These are phyloP conservation scores for Erodium trifolium DNA, from an alignment of 441 rosid species.

Conservation along the genomic window DNA sequence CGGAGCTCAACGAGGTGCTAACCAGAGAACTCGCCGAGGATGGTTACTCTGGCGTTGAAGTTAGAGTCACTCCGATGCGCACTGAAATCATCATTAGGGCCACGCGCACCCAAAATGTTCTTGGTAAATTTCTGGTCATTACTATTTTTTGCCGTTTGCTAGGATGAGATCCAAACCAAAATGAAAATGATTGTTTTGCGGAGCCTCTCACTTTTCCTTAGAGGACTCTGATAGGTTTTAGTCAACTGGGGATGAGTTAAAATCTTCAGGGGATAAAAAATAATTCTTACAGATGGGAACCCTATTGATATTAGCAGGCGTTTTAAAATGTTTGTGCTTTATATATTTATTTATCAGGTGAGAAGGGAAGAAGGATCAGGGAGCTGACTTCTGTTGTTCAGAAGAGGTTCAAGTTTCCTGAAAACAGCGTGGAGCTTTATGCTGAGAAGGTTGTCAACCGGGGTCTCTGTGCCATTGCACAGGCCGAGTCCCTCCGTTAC, in stretches of 20 bases:
- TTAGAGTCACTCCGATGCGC: slow-evolving; percentile 7
- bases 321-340: too few species aligned
- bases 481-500: slow-evolving; percentile 23
- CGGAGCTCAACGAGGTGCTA: slow-evolving; percentile 22
- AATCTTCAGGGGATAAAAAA: too few species aligned
- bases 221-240: too few species aligned
- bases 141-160: not conserved
- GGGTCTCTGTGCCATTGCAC: slow-evolving; percentile 23
- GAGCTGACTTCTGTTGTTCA: slow-evolving; percentile 23
- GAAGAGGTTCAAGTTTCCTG: slow-evolving; percentile 21
- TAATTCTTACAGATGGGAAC: too few species aligned
- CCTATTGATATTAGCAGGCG: not conserved
- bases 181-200: too few species aligned
- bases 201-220: too few species aligned
- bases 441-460: slow-evolving; percentile 21
- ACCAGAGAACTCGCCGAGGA: slow-evolving; percentile 23
- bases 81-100: slow-evolving; percentile 9
- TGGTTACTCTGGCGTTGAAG: slow-evolving; percentile 15
- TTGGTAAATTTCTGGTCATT: slow-evolving; percentile 4
- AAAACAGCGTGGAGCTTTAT: slow-evolving; percentile 22
- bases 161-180: too few species aligned
- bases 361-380: slow-evolving; percentile 21
- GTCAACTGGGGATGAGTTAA: too few species aligned
- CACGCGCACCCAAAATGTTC: slow-evolving; percentile 16
- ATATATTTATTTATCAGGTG: slow-evolving; percentile 4